Conservation (phyloP, 345 rosid genomes). For the Toxicodendron radicans region DNA sequence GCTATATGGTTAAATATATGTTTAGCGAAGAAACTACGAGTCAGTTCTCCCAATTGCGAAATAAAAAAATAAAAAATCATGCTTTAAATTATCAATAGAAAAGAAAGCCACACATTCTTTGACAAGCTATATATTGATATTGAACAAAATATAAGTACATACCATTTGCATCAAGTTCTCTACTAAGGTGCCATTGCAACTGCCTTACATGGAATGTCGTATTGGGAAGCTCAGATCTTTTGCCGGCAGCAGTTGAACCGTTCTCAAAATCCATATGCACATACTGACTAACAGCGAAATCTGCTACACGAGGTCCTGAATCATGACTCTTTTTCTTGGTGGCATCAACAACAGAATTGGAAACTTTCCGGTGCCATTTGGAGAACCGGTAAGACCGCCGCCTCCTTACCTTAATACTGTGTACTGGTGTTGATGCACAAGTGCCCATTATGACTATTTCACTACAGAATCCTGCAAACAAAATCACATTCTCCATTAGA, state of each 20-base stretch:
- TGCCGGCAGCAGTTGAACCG: no score
- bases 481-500: background rate
- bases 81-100: background rate
- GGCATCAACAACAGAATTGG: slow-evolving; percentile 35
- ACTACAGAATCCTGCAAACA: slow-evolving; percentile 29
- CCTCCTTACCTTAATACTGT: slow-evolving; percentile 33
- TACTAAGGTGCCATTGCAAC: slow-evolving; percentile 56
- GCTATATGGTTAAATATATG: background rate
- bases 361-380: slow-evolving; percentile 37
- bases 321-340: slow-evolving; percentile 41
- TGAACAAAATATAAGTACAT: slow-evolving; percentile 10
- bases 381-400: slow-evolving; percentile 34
- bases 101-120: background rate
- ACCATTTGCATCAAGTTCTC: slow-evolving; percentile 41
- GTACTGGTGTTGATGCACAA: slow-evolving; percentile 58
- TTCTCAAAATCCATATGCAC: slow-evolving; percentile 53
- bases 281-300: slow-evolving; percentile 49
- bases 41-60: background rate
- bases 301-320: slow-evolving; percentile 37
- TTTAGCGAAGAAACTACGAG: background rate
- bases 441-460: slow-evolving; percentile 54
- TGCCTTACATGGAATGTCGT: slow-evolving; percentile 57
- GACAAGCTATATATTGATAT: background rate
- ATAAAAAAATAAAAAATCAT: background rate
- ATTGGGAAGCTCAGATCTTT: slow-evolving; percentile 53